Evolutionary conservation across 1,139 yeast genomes (phyloP).

Genomic region (Zhuliangozyma parablackwelliae): DNA sequence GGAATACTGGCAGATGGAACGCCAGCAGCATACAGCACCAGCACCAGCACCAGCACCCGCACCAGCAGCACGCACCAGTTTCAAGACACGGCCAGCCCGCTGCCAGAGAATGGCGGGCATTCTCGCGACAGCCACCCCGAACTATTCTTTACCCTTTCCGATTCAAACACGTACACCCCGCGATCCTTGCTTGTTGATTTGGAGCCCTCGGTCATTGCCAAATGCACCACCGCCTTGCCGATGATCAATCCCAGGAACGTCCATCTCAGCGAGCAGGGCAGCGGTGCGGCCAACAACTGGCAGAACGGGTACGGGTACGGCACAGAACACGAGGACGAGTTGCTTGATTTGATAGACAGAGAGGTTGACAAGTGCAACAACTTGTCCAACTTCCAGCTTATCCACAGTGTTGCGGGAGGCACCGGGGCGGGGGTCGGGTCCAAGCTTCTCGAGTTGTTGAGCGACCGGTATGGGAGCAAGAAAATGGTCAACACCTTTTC

Average conservation of each 20-base stretch:
- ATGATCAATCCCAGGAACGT: conserved; percentile 83
- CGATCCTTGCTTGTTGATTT: conserved; percentile 79
- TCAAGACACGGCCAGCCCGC: conserved; percentile 3
- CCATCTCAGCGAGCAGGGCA: conserved; percentile 73
- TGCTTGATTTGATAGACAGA: conserved; percentile 79
- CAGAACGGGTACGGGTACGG: conserved; percentile 85
- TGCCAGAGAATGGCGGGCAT: too few species aligned
- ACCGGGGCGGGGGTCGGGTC: conserved; percentile 97
- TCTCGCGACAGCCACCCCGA: conserved; percentile 69
- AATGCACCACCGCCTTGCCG: conserved; percentile 54
- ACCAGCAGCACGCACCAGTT: conserved; percentile 10
- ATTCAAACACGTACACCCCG: conserved; percentile 74
- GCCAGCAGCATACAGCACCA: conserved; percentile 16
- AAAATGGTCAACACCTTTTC: conserved; percentile 82
- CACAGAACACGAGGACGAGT: conserved; percentile 59
- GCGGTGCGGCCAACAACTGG: conserved; percentile 97
- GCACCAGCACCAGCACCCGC: conserved; percentile 10
- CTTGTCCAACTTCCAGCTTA: conserved; percentile 80
- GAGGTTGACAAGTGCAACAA: conserved; percentile 91
- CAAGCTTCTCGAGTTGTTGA: conserved; percentile 65
- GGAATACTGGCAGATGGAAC: conserved; percentile 79
- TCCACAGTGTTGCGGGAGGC: conserved; percentile 98
- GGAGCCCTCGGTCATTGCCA: conserved; percentile 84
- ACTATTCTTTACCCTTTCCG: conserved; percentile 77
- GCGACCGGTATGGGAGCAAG: conserved; percentile 75